Conservation (phyloP, 2,329 filamentous ascomycete genomes). For the Xylaria sp. region DNA sequence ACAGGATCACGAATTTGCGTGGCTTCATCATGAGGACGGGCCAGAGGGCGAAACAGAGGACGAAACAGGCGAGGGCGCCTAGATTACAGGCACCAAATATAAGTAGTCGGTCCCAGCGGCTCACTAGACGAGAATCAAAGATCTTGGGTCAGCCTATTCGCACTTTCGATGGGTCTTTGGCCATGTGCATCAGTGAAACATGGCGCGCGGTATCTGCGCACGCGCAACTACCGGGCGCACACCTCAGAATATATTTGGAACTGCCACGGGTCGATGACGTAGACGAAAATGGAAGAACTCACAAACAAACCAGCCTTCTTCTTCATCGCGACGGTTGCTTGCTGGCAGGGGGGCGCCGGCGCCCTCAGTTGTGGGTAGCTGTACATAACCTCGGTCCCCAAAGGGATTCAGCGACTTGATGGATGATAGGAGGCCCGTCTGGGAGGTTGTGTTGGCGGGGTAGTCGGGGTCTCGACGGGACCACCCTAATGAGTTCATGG, state of each 20-base stretch:
- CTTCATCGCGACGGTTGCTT: slow-evolving; percentile 86
- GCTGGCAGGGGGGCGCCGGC: slow-evolving; percentile 88
- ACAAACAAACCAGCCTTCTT: slow-evolving; percentile 96
- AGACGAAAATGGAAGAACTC: slow-evolving; percentile 62
- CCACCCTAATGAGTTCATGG: slow-evolving; percentile 95
- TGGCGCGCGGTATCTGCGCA: slow-evolving; percentile 57
- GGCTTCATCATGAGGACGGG: slow-evolving; percentile 83
- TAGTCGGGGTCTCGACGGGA: slow-evolving; percentile 83
- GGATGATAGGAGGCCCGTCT: slow-evolving; percentile 80
- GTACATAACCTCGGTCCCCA: slow-evolving; percentile 84
- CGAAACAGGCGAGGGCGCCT: slow-evolving; percentile 89
- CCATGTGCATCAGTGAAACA: slow-evolving; percentile 57
- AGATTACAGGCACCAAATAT: slow-evolving; percentile 93
- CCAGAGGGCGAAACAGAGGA: slow-evolving; percentile 91
- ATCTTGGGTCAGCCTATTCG: slow-evolving; percentile 48
- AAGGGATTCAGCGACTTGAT: slow-evolving; percentile 92
- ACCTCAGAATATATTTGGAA: slow-evolving; percentile 53
- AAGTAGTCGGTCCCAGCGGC: slow-evolving; percentile 94
- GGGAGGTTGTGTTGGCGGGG: slow-evolving; percentile 76
- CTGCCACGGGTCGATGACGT: slow-evolving; percentile 42
- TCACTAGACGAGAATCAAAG: slow-evolving; percentile 70
- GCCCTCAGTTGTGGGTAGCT: slow-evolving; percentile 85
- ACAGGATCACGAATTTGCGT: slow-evolving; percentile 97
- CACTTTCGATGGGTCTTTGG: slow-evolving; percentile 43
- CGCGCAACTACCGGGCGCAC: slow-evolving; percentile 53